Conservation (phyloP, 1,284 basidiomycete species). For the Mycena citricolor region DNA sequence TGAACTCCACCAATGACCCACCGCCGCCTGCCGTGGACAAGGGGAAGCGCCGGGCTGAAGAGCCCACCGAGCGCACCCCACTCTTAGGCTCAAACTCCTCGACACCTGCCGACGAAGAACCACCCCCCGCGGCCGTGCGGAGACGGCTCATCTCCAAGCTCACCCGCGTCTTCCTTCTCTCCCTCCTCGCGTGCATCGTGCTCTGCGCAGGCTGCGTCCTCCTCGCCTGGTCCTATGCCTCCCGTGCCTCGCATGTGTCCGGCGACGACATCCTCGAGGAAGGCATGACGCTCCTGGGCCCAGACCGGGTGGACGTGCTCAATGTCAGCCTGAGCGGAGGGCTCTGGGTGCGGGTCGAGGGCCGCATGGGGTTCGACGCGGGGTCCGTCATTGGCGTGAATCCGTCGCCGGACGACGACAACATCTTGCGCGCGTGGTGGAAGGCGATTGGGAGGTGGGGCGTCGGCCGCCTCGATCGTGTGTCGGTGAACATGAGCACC, state of each 20-base stretch:
- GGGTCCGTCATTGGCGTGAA: conserved; percentile 59
- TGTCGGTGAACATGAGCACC: conserved; percentile 54
- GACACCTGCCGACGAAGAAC: conserved; percentile 24
- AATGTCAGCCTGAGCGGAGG: conserved; percentile 59
- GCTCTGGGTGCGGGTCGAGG: conserved; percentile 59
- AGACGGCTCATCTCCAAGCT: conserved; percentile 45
- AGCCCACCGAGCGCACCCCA: conserved; percentile 28
- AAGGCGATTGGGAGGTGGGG: conserved; percentile 69
- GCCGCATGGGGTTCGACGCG: conserved; percentile 62
- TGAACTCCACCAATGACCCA: conserved; percentile 12
- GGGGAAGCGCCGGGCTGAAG: conserved; percentile 28
- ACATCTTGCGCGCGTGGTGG: conserved; percentile 47
- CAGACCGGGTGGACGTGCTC: conserved; percentile 58
- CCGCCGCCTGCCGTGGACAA: conserved; percentile 23
- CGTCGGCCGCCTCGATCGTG: conserved; percentile 49
- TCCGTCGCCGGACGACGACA: conserved; percentile 39
- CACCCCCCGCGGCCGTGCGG: conserved; percentile 27
- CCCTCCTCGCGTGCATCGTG: conserved; percentile 41
- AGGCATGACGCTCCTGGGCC: conserved; percentile 58
- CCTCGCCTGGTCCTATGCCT: conserved; percentile 63
- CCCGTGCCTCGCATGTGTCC: conserved; percentile 51
- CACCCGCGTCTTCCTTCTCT: conserved; percentile 47
- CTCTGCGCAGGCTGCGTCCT: conserved; percentile 44
- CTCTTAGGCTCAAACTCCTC: conserved; percentile 24
- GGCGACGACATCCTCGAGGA: conserved; percentile 57